Base-by-base conservation (phyloP, 805 yeast genomes). In the Ogataea paradorogensis region DNA sequence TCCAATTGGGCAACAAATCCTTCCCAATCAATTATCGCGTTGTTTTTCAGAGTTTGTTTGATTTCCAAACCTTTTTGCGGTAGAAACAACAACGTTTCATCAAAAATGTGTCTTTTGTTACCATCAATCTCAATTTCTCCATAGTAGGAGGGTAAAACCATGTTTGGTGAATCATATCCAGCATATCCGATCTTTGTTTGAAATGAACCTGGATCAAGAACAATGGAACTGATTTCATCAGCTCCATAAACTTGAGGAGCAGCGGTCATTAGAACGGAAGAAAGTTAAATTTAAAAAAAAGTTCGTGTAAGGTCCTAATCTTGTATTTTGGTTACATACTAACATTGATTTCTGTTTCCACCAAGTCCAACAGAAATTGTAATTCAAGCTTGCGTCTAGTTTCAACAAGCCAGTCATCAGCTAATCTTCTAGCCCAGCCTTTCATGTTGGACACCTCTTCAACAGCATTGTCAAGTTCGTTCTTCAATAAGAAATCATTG, bases 341-440 rank as follows among this genome's bases (percentile, higher is more conserved):
- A 22, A 72, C 69, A 53, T 74, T 76, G 40, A 82, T 60, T 62
- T 84, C 93, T 36, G 81, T 63, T 46, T 82, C 87, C 46, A 85
- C 69, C 50, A 84, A 64, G 42, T 75, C 78, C 44, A 87, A 72
- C 59, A 91, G 70, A 56, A 89, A 82, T 67, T 89, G 91, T 26
- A 86, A 77, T 68, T 91, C 98, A 48, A 89, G 69, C 61, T 95
- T 84, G 69, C 81, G 83, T 71, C 97, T 81, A 33, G 93, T 88
- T 62, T 88, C 95, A 22, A 70, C 69, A 24, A 93, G 78, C 98
- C 98, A 93, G 61, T 88, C 96, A 52, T 80, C 78, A 27, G 97
- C 93, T 53, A 93, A 73, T 58, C 77, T 77, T 73, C 95, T 82
- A 26, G 93, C 78, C 96, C 96, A 87, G 28, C 98, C 98, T 65